These are phyloP conservation scores for Zalaria obscura DNA, from an alignment of 2,329 filamentous ascomycete species.

Conservation along the genomic window DNA sequence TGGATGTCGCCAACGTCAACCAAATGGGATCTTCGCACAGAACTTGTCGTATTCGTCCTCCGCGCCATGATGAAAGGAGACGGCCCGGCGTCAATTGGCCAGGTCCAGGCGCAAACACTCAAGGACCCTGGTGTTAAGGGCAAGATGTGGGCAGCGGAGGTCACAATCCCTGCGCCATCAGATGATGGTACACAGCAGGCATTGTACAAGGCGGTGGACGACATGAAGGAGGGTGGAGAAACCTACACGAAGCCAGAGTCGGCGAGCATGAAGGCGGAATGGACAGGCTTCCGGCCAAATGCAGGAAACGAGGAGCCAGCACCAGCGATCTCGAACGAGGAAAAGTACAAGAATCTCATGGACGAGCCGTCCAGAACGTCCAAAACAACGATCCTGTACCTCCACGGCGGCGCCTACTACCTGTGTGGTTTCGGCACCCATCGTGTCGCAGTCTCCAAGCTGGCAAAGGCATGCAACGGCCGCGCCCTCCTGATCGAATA, in stretches of 20 bases:
- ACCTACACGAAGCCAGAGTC: constrained; percentile 36
- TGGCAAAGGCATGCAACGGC: constrained; percentile 54
- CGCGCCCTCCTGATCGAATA: constrained; percentile 61
- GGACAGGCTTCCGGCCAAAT: constrained; percentile 54
- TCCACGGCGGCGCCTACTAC: constrained; percentile 65
- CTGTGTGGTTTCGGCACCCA: constrained; percentile 58
- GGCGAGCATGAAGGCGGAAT: constrained; percentile 52
- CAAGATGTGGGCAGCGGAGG: constrained; percentile 66
- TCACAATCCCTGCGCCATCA: constrained; percentile 44
- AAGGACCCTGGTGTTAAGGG: constrained; percentile 59
- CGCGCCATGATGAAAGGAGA: constrained; percentile 43
- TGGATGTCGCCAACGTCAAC: constrained; percentile 54
- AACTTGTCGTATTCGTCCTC: constrained; percentile 58
- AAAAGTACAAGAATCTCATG: constrained; percentile 54
- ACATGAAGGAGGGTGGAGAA: constrained; percentile 30
- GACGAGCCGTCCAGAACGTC: constrained; percentile 41
- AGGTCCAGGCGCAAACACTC: constrained; percentile 48
- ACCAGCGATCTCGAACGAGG: constrained; percentile 44
- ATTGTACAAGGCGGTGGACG: constrained; percentile 43
- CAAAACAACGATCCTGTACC: constrained; percentile 53
- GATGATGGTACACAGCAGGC: constrained; percentile 38
- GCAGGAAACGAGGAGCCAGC: constrained; percentile 36
- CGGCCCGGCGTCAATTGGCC: constrained; percentile 39
- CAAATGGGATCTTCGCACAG: constrained; percentile 67
- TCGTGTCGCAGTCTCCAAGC: constrained; percentile 40